Evolutionary conservation across 2,329 filamentous ascomycete genomes (phyloP), one percentile per base, ranked within the genome.

Genomic region (Rhinocladiella similis): DNA sequence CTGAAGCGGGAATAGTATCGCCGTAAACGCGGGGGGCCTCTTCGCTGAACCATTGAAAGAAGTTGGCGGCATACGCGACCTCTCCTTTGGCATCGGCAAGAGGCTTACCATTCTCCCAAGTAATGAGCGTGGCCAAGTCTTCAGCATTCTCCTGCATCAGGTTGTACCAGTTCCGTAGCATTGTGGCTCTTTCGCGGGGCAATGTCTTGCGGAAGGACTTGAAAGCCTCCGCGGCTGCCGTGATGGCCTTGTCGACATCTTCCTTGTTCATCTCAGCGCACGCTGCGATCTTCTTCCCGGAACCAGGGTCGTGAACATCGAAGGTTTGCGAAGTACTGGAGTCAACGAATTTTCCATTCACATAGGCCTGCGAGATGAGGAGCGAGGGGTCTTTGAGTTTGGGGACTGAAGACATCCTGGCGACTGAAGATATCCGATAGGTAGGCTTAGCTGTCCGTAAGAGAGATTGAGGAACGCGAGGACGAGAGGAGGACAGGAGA

Each of bases 281-380:
- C 20, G 84, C 89, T 56, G 90, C 91, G 66, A 97, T 92, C 38
- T 89, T 73, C 65, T 88, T 83, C 64, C 89, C 89, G 9, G 90
- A 90, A 2, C 91, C 86, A 7, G 94, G 94, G 72, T 99, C 91
- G 62, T 83, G 80, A 58, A 97, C 90, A 71, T 94, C 87, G 73
- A 97, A 99, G 45, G 91, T 96, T 82, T 95, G 86, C 69, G 91
- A 90, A 1, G 91, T 96, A 68, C 85, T 84, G 65, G 93, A 90
- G 66, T 83, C 81, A 60, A 95, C 83, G 90, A 92, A 99, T 82
- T 96, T 83, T 68, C 94, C 94, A 71, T 99, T 93, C 69, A 97
- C 86, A 70, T 93, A 97, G 68, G 85, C 76, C 70, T 92, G 83
- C 65, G 87, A 84, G 78, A 95, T 97, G 68, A 97, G 83, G 58